phyloP scores from a whole-genome alignment of 2,329 filamentous ascomycete species.

The Cercospora berteroae region DNA sequence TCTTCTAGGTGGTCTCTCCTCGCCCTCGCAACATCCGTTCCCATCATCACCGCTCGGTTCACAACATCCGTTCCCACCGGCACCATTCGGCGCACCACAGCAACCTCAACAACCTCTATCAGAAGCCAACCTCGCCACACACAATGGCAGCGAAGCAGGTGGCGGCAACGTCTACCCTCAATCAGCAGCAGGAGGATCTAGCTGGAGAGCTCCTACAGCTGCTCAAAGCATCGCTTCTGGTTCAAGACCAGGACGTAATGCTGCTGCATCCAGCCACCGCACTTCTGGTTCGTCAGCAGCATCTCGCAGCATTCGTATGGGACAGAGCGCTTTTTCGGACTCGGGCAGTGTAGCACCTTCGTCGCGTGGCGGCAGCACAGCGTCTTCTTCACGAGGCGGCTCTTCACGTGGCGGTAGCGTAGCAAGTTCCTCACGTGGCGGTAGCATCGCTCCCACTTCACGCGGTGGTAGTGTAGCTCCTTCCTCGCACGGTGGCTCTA shows the following conservation, averaged over 20 bases:
- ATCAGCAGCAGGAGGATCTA: neutral
- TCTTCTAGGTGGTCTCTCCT: neutral
- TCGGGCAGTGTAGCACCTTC: neutral
- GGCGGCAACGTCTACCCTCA: neutral
- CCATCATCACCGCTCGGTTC: neutral
- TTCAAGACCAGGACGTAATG: neutral
- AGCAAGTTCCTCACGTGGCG: neutral
- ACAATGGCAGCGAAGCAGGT: neutral
- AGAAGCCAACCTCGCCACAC: neutral
- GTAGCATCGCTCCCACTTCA: neutral
- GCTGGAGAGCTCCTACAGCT: neutral
- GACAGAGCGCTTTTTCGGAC: neutral
- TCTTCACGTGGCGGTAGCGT: neutral
- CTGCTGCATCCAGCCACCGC: neutral
- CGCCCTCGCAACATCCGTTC: neutral
- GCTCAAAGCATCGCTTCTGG: neutral
- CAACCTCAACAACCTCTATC: neutral
- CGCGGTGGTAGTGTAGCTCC: no score
- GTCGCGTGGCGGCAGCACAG: no score
- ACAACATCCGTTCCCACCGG: neutral
- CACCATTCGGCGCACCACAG: neutral
- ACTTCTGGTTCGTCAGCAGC: neutral
- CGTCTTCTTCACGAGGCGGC: neutral
- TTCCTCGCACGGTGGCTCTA: neutral
- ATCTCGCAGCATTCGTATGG: neutral